Evolutionary conservation across 176 grass and related monocot species (phyloP).

Genomic region (Oryza glumipatula): DNA sequence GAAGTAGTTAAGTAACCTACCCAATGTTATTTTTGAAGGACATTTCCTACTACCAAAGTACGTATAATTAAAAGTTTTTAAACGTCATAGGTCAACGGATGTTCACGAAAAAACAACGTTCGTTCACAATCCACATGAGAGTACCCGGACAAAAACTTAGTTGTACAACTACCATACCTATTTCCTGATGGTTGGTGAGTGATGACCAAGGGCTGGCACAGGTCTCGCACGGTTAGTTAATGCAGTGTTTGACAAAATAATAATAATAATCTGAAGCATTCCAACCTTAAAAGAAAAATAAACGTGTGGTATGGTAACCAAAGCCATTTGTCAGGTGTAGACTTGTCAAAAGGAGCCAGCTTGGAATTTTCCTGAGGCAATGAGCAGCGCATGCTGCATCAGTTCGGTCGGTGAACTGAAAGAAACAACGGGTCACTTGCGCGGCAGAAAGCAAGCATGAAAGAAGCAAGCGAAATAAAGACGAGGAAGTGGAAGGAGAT

Average conservation of each 20-base stretch:
- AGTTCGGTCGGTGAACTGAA: neutral
- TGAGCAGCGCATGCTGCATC: neutral
- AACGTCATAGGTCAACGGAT: neutral
- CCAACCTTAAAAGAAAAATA: neutral
- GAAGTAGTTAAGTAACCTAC: neutral
- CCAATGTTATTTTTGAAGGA: neutral
- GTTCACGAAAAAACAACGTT: constrained; percentile 19
- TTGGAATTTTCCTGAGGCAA: neutral
- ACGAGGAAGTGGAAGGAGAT: neutral
- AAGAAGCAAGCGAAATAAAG: neutral
- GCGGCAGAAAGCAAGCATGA: neutral
- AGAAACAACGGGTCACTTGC: neutral
- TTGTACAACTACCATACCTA: neutral
- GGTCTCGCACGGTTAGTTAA: constrained; percentile 36
- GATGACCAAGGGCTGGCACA: neutral
- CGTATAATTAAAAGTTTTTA: neutral
- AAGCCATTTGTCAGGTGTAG: neutral
- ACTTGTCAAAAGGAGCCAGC: neutral
- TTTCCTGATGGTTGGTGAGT: constrained; percentile 3
- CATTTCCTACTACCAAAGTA: neutral
- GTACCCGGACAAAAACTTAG: neutral
- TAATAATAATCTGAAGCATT: neutral
- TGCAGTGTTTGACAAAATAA: neutral
- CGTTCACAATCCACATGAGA: neutral
- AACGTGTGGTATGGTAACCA: neutral